Conservation (phyloP, 1,284 basidiomycete species). For the Cryptococcus sp. region DNA sequence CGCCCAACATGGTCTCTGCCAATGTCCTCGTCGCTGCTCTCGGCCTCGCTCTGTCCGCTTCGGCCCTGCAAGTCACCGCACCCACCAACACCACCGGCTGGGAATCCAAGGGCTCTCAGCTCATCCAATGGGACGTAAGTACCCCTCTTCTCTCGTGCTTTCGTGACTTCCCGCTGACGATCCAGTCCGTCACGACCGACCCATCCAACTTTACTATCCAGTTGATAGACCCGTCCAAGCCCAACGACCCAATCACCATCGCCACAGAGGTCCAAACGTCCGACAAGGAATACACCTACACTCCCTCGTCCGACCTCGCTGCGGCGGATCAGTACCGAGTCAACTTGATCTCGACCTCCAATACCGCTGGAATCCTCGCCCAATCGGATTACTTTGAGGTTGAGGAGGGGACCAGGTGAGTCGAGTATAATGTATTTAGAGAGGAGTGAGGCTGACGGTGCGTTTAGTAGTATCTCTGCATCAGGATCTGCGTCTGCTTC, state of each 20-base stretch:
- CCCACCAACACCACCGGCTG: slow-evolving; percentile 31
- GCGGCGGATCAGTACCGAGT: slow-evolving; percentile 26
- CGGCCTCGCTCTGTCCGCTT: slow-evolving; percentile 18
- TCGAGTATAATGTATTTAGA: background rate
- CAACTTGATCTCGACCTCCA: slow-evolving; percentile 22
- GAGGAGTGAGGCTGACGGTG: background rate
- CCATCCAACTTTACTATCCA: slow-evolving; percentile 31
- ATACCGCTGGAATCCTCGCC: slow-evolving; percentile 32
- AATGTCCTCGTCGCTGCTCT: slow-evolving; percentile 15
- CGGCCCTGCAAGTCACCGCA: slow-evolving; percentile 29
- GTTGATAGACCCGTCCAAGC: slow-evolving; percentile 23
- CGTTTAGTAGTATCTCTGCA: background rate
- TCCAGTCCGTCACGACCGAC: slow-evolving; percentile 35
- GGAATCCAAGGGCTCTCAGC: slow-evolving; percentile 19
- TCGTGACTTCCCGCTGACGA: slow-evolving; percentile 1
- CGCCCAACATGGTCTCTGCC: slow-evolving; percentile 9
- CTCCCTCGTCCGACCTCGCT: slow-evolving; percentile 16
- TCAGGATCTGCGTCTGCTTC: background rate
- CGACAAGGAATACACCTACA: slow-evolving; percentile 31
- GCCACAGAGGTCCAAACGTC: slow-evolving; percentile 27
- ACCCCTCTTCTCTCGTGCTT: background rate
- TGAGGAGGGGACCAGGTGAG: slow-evolving; percentile 12
- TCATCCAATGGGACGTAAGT: slow-evolving; percentile 38
- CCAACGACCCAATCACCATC: slow-evolving; percentile 21
- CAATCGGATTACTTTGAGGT: slow-evolving; percentile 37